Evolutionary conservation across 2,329 filamentous ascomycete genomes (phyloP).

Genomic region (Trichophyton schoenleinii): DNA sequence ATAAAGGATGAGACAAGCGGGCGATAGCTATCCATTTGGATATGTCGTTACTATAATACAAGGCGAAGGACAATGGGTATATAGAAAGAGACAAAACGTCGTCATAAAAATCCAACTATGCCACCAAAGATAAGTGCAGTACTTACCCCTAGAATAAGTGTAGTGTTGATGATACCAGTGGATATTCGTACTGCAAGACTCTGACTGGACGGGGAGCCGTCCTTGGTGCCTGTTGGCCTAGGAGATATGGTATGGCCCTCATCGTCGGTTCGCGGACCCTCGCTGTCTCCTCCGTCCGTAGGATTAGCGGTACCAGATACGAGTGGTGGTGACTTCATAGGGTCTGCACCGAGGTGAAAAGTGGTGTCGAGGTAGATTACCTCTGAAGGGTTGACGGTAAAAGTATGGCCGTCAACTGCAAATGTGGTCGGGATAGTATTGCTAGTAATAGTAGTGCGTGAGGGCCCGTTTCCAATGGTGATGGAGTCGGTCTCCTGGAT

Average conservation of each 20-base stretch:
- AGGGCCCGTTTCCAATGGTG: slow-evolving; percentile 1
- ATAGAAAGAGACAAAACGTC: not conserved
- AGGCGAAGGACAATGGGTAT: not conserved
- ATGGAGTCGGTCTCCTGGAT: not conserved
- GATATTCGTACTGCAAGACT: not conserved
- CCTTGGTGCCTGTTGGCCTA: not conserved
- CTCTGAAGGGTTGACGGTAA: slow-evolving; percentile 9
- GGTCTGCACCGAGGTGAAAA: not conserved
- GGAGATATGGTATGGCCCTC: not conserved
- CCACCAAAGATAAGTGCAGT: not conserved
- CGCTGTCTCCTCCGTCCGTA: not conserved
- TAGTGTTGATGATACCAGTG: not conserved
- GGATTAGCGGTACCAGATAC: not conserved
- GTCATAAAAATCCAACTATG: not conserved
- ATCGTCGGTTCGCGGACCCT: not conserved
- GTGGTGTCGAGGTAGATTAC: slow-evolving; percentile 8
- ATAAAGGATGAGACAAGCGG: not conserved
- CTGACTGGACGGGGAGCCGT: not conserved
- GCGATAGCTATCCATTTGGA: not conserved
- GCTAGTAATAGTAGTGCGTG: slow-evolving; percentile 5
- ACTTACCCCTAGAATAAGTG: not conserved
- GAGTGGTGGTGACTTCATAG: not conserved
- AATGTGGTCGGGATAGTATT: slow-evolving; percentile 6
- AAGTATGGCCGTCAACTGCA: not conserved
- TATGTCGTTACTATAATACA: not conserved